phyloP scores from a whole-genome alignment of 257 asterid genomes.

The Rehmannia glutinosa region DNA sequence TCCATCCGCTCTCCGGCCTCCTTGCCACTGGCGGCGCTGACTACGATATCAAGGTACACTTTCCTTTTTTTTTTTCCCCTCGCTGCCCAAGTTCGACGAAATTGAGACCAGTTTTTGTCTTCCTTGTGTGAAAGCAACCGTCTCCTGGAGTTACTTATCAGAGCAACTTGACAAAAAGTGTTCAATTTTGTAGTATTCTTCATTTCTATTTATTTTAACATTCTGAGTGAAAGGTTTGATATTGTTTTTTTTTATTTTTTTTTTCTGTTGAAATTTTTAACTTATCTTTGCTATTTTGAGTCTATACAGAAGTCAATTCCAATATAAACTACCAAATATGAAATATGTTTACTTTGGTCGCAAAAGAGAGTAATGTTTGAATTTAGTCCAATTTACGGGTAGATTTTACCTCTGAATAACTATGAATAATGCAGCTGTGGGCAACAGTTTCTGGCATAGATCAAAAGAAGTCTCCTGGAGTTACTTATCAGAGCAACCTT shows the following conservation, averaged over 20 bases:
- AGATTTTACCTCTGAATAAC: background rate
- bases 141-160: no score
- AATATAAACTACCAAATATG: background rate
- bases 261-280: no score
- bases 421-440: slow-evolving; percentile 69
- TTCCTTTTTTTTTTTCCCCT: background rate
- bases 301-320: background rate
- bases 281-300: background rate
- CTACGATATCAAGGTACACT: slow-evolving; percentile 78
- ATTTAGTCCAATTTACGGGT: background rate
- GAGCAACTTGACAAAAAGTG: no score
- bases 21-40: slow-evolving; percentile 97
- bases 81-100: background rate
- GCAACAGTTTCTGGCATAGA: slow-evolving; percentile 44
- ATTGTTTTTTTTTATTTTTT: no score
- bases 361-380: background rate
- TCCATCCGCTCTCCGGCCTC: slow-evolving; percentile 64
- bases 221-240: no score
- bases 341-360: background rate
- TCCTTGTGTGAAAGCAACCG: background rate
- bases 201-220: no score
- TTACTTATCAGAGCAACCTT: slow-evolving; percentile 67
- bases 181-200: no score
- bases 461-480: slow-evolving; percentile 56
- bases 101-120: background rate